Evolutionary conservation across 495 filamentous ascomycete species (phyloP).

Genomic region (Podospora anserina): DNA sequence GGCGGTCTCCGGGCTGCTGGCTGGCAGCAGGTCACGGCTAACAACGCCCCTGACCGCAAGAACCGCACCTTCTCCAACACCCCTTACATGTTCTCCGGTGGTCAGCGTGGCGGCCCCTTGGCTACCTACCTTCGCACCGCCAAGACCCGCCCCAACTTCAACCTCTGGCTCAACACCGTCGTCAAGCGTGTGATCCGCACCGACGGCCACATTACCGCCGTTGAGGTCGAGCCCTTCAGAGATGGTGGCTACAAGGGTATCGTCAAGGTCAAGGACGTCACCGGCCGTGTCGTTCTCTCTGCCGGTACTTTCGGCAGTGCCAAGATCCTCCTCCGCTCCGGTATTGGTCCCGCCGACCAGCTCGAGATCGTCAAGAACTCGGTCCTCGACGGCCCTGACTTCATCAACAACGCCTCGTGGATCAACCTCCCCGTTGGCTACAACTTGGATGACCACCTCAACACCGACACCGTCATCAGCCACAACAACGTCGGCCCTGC

Average conservation of each 20-base stretch:
- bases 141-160: conserved; percentile 60
- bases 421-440: conserved; percentile 72
- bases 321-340: conserved; percentile 61
- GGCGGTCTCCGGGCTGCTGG: conserved; percentile 54
- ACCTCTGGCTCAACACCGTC: conserved; percentile 60
- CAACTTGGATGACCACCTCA: conserved; percentile 70
- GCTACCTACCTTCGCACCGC: conserved; percentile 70
- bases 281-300: conserved; percentile 65
- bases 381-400: conserved; percentile 49
- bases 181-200: conserved; percentile 64
- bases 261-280: conserved; percentile 54
- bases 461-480: conserved; percentile 64
- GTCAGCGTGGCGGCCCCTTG: conserved; percentile 67
- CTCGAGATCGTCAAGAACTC: conserved; percentile 54
- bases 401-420: conserved; percentile 56
- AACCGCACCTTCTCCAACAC: conserved; percentile 63
- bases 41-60: conserved; percentile 60
- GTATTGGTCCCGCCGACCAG: conserved; percentile 64
- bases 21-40: conserved; percentile 62
- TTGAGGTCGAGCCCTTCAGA: conserved; percentile 60
- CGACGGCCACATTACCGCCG: conserved; percentile 59
- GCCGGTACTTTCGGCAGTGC: conserved; percentile 70
- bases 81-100: conserved; percentile 66
- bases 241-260: conserved; percentile 56
- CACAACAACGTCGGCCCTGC: conserved; percentile 51